Evolutionary conservation across 192 early-diverging fungal species (phyloP), one percentile per base, ranked within the genome.

Genomic region (Podila minutissima): DNA sequence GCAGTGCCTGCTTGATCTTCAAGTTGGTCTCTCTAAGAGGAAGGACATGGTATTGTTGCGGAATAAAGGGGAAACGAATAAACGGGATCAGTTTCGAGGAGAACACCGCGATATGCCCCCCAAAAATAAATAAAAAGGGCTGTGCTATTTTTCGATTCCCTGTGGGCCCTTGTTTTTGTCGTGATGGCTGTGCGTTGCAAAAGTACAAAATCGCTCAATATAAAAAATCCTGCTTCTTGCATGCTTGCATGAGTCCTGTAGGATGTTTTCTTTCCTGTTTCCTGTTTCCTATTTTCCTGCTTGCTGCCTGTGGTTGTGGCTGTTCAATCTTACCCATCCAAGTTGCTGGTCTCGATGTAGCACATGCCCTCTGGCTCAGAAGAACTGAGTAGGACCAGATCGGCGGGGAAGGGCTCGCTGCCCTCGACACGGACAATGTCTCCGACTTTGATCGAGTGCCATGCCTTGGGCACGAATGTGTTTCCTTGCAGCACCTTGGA

Each of bases 331-430:
- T 84, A 94, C 92, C 94, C 98, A 75, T 99, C 98, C 61, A 99
- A 86, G 83, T 98, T 98, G 72, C 94, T 95, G 69, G 98, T 99
- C 83, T 99, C 98, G 65, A 99, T 97, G 74, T 99, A 99, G 82
- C 94, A 96, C 83, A 98, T 87, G 46, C 94, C 97, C 83, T 99
- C 97, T 20, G 97, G 98, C 78, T 98, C 98, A n/a, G 92, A 94
- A 58, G 93, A 94, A 86, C 94, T 96, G 20, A 99, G 72, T 26
- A 99, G 73, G 26, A 98, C 86, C 72, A 99, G 75, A 84, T 99
- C 98, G 0, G 97, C 98, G 1, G 96, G 95, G 71, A 99, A 95
- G 50, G 92, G 91, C 74, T 97, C 93, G 11, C 91, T 89, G 75
- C 94, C 93, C 74, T 97, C 94, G 8, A 99, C 85, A 26, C 96